Evolutionary conservation across 257 asterid genomes (phyloP), one percentile per base, ranked within the genome.

Genomic region (Solanum pennellii): DNA sequence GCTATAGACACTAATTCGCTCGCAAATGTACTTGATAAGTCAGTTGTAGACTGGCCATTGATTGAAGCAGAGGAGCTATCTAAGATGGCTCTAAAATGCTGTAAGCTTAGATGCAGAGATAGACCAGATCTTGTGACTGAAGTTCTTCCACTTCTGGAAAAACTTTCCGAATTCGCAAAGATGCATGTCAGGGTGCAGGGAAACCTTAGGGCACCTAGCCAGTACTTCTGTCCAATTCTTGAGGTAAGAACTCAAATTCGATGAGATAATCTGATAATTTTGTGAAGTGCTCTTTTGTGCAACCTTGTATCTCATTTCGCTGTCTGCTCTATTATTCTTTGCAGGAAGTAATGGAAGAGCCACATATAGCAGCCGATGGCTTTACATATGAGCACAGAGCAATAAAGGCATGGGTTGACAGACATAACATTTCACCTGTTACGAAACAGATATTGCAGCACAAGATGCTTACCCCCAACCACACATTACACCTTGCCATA

Each of bases 301-400:
- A n/a, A 44, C 23, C 39, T 5, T n/a, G 59, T 37, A 76, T 87
- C 86, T 89, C 44, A 90, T 33, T 73, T 49, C 21, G 84, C 72
- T 35, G 35, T 29, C 83, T 23, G 56, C 35, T 76, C 60, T 41
- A 7, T 41, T 75, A 76, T 76, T 44, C 52, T 44, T 86, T 90
- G 92, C 94, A 96, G 99, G 98, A 96, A 91, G 89, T 94, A 82
- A 96, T 96, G 99, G 94, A 93, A 9, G 91, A 93, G 84, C 98
- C 99, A 20, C 88, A 92, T 69, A 91, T 95, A 86, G 99, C 98
- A 59, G 94, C 94, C 6, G 98, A 96, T 89, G 99, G 99, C 82
- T 96, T 96, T 91, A 93, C 96, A 2, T 96, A 96, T 39, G 99
- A 96, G 92, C 90, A 86, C 84, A 89, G 90, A 66, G 98, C 97